These are phyloP conservation scores for Paramyrothecium roridum DNA, from an alignment of 2,329 filamentous ascomycete species.

Conservation along the genomic window DNA sequence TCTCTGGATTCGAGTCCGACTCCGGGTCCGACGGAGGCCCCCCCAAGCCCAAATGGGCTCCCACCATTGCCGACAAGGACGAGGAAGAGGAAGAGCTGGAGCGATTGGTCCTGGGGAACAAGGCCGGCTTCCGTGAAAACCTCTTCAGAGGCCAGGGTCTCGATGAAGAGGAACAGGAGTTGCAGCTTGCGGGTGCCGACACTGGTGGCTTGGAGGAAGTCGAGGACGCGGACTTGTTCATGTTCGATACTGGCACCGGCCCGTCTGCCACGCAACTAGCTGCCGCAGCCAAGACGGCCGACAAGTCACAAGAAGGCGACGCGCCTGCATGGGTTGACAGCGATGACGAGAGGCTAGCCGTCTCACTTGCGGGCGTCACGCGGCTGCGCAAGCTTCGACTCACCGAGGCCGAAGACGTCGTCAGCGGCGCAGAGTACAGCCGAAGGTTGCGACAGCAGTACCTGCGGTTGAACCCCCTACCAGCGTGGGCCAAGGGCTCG, in stretches of 20 bases:
- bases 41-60: constrained; percentile 23
- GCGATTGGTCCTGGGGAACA: constrained; percentile 83
- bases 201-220: constrained; percentile 54
- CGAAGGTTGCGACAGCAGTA: constrained; percentile 77
- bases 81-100: constrained; percentile 83
- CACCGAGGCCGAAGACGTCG: constrained; percentile 78
- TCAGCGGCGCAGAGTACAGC: constrained; percentile 84
- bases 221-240: constrained; percentile 81
- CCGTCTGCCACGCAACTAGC: constrained; percentile 28
- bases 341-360: constrained; percentile 82
- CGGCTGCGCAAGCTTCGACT: constrained; percentile 79
- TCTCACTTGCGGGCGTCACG: constrained; percentile 75
- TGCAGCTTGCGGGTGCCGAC: constrained; percentile 38
- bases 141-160: constrained; percentile 56
- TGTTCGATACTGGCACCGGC: constrained; percentile 67
- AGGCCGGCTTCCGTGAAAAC: constrained; percentile 73
- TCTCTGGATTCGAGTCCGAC: constrained; percentile 20
- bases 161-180: constrained; percentile 25
- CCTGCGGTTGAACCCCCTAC: constrained; percentile 55
- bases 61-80: constrained; percentile 61
- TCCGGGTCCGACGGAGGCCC: constrained; percentile 21
- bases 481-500: constrained; percentile 55
- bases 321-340: constrained; percentile 85
- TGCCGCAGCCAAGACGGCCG: constrained; percentile 19
- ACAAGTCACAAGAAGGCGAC: constrained; percentile 24